phyloP scores from a whole-genome alignment of 345 rosid genomes.

The Ceriops zippeliana region DNA sequence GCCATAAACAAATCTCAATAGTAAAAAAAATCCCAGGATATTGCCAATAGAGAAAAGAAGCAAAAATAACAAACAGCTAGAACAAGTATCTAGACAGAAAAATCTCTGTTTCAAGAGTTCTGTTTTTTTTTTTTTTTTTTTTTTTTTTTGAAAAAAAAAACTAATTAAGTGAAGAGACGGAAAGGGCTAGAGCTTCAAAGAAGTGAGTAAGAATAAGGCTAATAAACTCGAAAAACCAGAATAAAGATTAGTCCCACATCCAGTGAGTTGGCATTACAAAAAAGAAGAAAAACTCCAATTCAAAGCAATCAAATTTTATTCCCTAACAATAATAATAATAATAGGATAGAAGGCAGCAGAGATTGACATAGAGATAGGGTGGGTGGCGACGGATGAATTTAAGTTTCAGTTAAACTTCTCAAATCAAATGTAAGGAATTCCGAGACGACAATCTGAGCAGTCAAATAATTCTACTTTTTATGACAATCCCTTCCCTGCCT shows the following conservation, averaged over 20 bases:
- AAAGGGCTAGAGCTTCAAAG: background rate
- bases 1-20: background rate
- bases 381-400: no score
- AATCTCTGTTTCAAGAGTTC: no score
- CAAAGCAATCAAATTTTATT: slow-evolving; percentile 11
- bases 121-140: no score
- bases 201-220: background rate
- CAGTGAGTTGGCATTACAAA: background rate
- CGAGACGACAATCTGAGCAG: no score
- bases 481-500: no score
- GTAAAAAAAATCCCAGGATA: background rate
- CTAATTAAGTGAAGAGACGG: no score
- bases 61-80: background rate
- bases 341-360: no score
- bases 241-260: background rate
- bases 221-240: background rate
- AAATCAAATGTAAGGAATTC: no score
- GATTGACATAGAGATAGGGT: no score
- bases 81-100: background rate
- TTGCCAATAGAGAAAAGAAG: background rate
- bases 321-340: background rate
- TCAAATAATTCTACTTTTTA: no score
- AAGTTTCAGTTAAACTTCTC: no score
- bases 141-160: no score
- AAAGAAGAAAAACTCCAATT: background rate